Percentiles rank a stretch among this genome's conserved stretches.
Evolutionary conservation across 2,329 filamentous ascomycete genomes (phyloP).

Genomic region (Hirsutella rhossiliensis): DNA sequence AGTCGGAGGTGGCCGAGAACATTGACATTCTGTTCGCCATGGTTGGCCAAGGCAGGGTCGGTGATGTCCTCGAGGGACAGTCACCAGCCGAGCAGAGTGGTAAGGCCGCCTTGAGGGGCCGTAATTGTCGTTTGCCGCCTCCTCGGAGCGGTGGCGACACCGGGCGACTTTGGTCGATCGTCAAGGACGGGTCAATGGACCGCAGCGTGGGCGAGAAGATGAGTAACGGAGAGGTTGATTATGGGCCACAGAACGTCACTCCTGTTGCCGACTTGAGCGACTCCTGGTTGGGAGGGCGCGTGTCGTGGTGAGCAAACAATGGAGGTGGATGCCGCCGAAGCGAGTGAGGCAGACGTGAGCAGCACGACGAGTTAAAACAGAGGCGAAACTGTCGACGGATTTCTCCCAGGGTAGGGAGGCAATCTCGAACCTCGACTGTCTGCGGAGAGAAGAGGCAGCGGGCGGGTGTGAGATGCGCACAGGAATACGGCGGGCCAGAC

Average conservation of each 20-base stretch:
- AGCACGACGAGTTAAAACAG: conserved; percentile 5
- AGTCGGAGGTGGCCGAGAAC: conserved; percentile 56
- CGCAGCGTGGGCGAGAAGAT: neutral
- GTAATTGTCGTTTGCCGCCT: neutral
- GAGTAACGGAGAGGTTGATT: neutral
- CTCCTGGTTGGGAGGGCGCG: neutral
- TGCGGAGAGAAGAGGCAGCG: neutral
- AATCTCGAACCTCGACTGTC: conserved; percentile 7
- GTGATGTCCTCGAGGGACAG: conserved; percentile 25
- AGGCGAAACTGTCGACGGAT: conserved; percentile 9
- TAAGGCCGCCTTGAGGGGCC: neutral
- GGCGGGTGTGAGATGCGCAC: conserved; percentile 5
- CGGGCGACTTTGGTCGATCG: neutral
- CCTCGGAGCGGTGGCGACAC: no score
- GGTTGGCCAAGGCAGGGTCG: conserved; percentile 4
- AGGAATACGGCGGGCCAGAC: conserved; percentile 1
- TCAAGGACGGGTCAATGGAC: neutral
- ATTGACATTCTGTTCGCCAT: conserved; percentile 58
- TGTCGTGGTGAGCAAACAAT: conserved; percentile 27
- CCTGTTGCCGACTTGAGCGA: neutral
- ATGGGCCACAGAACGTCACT: neutral
- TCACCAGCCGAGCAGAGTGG: conserved; percentile 5
- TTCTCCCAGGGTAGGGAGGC: conserved; percentile 10
- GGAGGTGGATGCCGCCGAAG: conserved; percentile 35
- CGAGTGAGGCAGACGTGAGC: conserved; percentile 40